A percentile compares a stretch with the other conserved stretches of the same genome.
Evolutionary conservation across 2,329 filamentous ascomycete species (phyloP).

Genomic region (Blumeriella jaapii): DNA sequence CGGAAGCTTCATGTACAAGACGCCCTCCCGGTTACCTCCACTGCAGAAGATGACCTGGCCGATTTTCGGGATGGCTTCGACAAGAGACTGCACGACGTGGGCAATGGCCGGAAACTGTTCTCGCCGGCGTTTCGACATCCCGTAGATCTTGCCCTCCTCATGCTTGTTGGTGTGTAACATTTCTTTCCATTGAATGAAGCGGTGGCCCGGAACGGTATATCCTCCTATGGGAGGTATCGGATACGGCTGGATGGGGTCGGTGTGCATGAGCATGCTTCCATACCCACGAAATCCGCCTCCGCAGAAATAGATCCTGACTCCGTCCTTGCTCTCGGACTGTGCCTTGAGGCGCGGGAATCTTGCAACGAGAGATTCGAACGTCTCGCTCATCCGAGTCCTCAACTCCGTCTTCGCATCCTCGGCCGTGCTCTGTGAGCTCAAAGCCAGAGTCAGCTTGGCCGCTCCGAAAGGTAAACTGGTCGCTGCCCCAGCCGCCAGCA

Average conservation of each 20-base stretch:
- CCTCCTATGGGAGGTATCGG: slow-evolving; percentile 75
- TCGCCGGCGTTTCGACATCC: slow-evolving; percentile 69
- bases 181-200: slow-evolving; percentile 44
- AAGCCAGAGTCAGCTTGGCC: slow-evolving; percentile 41
- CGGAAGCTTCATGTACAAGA: slow-evolving; percentile 61
- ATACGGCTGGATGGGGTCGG: slow-evolving; percentile 62
- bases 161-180: slow-evolving; percentile 41
- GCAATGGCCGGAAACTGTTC: slow-evolving; percentile 76
- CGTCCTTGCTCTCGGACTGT: slow-evolving; percentile 30
- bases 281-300: slow-evolving; percentile 87
- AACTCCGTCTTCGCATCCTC: slow-evolving; percentile 35
- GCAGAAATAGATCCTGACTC: slow-evolving; percentile 69
- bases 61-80: slow-evolving; percentile 57
- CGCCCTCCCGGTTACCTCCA: slow-evolving; percentile 78
- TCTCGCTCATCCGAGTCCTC: slow-evolving; percentile 42
- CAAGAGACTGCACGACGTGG: slow-evolving; percentile 65
- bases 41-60: slow-evolving; percentile 72
- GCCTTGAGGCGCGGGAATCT: slow-evolving; percentile 41
- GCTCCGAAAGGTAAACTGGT: slow-evolving; percentile 51
- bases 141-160: slow-evolving; percentile 50
- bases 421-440: slow-evolving; percentile 31
- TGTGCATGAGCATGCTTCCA: slow-evolving; percentile 78
- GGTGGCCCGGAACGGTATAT: slow-evolving; percentile 51
- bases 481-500: slow-evolving; percentile 41
- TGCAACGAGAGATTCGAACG: slow-evolving; percentile 42